Conservation (phyloP, 345 rosid species). For the Anacardium occidentale region DNA sequence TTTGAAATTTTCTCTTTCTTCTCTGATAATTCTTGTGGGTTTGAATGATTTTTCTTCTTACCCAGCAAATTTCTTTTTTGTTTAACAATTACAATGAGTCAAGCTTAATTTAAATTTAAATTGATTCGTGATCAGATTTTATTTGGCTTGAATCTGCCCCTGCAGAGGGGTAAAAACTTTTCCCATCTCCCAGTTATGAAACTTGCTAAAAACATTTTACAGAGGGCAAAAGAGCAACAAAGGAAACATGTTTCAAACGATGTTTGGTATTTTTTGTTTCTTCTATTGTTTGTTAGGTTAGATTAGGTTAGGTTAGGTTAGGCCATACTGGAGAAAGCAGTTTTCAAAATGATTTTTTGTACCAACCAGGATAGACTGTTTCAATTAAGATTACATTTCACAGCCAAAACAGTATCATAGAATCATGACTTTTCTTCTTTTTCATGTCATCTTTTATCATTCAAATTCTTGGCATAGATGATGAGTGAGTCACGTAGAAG, state of each 20-base stretch:
- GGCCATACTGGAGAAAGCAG: too few relatives aligned
- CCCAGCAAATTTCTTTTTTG: too few relatives aligned
- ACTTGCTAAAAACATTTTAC: neutral
- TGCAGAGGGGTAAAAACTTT: neutral
- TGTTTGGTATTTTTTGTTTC: neutral
- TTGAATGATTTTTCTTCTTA: too few relatives aligned
- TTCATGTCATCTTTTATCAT: neutral
- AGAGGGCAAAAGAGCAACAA: neutral
- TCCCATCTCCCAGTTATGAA: neutral
- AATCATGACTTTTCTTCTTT: neutral
- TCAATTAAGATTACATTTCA: too few relatives aligned
- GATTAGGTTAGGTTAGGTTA: too few relatives aligned
- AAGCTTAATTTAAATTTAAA: too few relatives aligned
- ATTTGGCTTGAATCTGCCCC: too few relatives aligned
- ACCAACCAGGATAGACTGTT: too few relatives aligned
- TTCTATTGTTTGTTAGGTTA: neutral
- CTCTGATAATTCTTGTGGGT: too few relatives aligned
- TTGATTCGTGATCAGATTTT: too few relatives aligned
- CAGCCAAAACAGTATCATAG: neutral
- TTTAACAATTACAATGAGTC: too few relatives aligned
- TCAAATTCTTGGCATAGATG: constrained; percentile 8
- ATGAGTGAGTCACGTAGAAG: constrained; percentile 8
- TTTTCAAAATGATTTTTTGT: neutral
- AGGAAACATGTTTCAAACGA: neutral
- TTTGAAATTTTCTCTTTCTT: too few relatives aligned